These are phyloP conservation scores for Tephrocybe sp. DNA, from an alignment of 768 basidiomycete genomes.

Conservation along the genomic window DNA sequence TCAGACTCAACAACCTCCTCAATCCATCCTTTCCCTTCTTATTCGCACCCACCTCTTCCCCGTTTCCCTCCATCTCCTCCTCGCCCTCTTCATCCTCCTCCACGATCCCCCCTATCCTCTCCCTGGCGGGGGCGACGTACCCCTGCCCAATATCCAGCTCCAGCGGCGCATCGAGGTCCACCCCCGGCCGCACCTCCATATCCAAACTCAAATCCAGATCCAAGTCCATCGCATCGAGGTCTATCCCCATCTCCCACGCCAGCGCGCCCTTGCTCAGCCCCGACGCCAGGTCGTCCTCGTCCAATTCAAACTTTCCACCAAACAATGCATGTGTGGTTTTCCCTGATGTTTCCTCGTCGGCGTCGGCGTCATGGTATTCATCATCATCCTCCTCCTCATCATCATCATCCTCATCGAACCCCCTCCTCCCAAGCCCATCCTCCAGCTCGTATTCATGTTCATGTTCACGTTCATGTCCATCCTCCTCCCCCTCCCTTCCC, in stretches of 20 bases:
- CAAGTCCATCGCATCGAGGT: slow-evolving; percentile 38
- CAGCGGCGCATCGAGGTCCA: slow-evolving; percentile 13
- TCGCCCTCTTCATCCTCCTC: slow-evolving; percentile 18
- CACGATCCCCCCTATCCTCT: slow-evolving; percentile 10
- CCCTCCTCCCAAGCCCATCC: not conserved
- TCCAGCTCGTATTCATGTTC: no score
- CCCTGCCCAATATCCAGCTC: slow-evolving; percentile 15
- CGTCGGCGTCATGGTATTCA: slow-evolving; percentile 6
- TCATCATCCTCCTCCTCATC: slow-evolving; percentile 11
- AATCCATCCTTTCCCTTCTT: slow-evolving; percentile 21
- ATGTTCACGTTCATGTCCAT: slow-evolving; percentile 4
- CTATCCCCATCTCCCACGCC: slow-evolving; percentile 19
- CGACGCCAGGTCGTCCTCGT: not conserved
- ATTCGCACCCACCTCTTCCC: slow-evolving; percentile 6
- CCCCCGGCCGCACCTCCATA: not conserved
- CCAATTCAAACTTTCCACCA: slow-evolving; percentile 5
- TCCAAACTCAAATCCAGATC: slow-evolving; percentile 21
- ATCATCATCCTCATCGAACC: slow-evolving; percentile 6
- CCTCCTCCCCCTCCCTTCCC: slow-evolving; percentile 12
- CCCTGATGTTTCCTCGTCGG: no score
- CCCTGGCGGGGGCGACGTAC: slow-evolving; percentile 6
- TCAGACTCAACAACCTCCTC: slow-evolving; percentile 35
- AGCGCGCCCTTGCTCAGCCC: slow-evolving; percentile 8
- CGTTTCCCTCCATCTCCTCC: slow-evolving; percentile 7
- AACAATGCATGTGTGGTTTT: no score